Percentiles rank a stretch among this genome's conserved stretches.
These are phyloP conservation scores for Heteromeles arbutifolia DNA, from an alignment of 306 rosid species.

Conservation along the genomic window DNA sequence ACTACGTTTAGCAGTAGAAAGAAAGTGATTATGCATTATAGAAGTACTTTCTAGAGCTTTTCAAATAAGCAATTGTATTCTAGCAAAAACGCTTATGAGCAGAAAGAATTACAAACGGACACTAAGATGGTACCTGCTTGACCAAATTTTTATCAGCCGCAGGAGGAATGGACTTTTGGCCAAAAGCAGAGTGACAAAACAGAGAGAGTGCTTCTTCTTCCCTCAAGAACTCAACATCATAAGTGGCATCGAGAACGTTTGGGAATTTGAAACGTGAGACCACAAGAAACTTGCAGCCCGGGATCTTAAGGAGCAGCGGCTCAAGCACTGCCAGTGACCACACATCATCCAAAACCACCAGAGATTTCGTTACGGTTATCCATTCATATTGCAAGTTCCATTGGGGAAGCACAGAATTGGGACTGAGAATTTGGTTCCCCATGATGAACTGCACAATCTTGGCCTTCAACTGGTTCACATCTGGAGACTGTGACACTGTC, in stretches of 20 bases:
- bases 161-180: constrained; percentile 59
- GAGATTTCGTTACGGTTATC: constrained; percentile 24
- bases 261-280: constrained; percentile 67
- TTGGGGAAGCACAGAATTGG: constrained; percentile 42
- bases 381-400: constrained; percentile 35
- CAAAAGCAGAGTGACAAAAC: constrained; percentile 88
- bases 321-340: constrained; percentile 62
- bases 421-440: constrained; percentile 40
- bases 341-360: constrained; percentile 79
- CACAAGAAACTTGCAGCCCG: constrained; percentile 66
- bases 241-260: constrained; percentile 27
- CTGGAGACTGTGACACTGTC: constrained; percentile 85
- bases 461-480: constrained; percentile 53
- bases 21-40: no score
- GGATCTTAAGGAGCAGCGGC: constrained; percentile 40
- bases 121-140: constrained; percentile 50
- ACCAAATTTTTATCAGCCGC: constrained; percentile 56
- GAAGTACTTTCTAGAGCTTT: no score
- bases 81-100: no score
- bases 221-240: constrained; percentile 62
- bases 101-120: no score
- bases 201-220: constrained; percentile 63
- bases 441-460: constrained; percentile 54
- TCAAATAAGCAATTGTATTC: no score
- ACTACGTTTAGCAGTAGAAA: no score